Conservation (phyloP, 192 early-diverging fungal species). For the Gonapodya prolifera region DNA sequence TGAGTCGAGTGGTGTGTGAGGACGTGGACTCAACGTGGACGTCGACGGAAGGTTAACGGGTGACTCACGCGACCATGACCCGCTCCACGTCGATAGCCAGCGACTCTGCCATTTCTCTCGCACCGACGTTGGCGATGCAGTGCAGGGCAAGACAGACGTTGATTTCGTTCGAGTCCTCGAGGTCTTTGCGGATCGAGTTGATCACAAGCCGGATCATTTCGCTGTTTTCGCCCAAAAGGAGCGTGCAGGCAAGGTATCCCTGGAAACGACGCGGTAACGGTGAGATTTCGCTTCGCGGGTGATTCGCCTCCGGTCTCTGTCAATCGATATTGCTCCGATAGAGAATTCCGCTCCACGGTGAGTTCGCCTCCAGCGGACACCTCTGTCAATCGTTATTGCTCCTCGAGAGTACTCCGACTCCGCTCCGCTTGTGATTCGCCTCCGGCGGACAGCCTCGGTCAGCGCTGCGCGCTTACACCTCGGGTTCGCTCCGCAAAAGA, state of each 20-base stretch:
- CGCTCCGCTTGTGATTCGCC: neutral
- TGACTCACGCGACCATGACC: slow-evolving; percentile 65
- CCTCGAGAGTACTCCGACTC: slow-evolving; percentile 5
- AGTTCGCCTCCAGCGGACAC: too few species aligned
- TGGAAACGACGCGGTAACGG: slow-evolving; percentile 12
- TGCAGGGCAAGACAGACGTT: slow-evolving; percentile 84
- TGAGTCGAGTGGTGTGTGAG: neutral
- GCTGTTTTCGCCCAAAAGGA: slow-evolving; percentile 79
- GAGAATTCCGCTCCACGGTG: too few species aligned
- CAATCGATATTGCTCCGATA: too few species aligned
- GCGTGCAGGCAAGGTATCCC: slow-evolving; percentile 92
- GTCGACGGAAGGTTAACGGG: neutral
- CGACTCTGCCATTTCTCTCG: slow-evolving; percentile 78
- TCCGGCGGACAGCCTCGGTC: too few species aligned
- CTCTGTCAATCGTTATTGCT: too few species aligned
- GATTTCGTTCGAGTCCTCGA: slow-evolving; percentile 71
- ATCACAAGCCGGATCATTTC: slow-evolving; percentile 74
- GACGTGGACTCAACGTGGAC: neutral
- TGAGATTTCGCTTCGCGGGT: slow-evolving; percentile 1
- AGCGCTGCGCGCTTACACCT: too few species aligned
- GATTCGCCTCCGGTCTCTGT: too few species aligned
- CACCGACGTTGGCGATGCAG: slow-evolving; percentile 93
- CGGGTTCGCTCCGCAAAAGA: too few species aligned
- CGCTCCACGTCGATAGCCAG: slow-evolving; percentile 72
- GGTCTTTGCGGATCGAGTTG: slow-evolving; percentile 76